Base-by-base conservation (phyloP, 371 early-diverging fungal species). In the Circinella minor region DNA sequence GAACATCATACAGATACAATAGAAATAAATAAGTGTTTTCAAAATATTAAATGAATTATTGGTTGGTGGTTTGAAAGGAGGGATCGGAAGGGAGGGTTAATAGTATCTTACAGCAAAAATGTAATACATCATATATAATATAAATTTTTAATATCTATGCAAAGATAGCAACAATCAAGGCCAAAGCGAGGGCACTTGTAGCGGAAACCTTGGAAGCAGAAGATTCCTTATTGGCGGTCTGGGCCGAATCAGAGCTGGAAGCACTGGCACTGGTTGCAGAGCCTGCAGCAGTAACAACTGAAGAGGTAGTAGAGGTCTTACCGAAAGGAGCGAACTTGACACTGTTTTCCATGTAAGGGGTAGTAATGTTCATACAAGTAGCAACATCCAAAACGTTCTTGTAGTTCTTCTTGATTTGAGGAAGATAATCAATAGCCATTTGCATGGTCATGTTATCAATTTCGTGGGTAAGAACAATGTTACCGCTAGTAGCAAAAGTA, bases 401-500 rank as follows among this genome's bases (percentile, higher is more conserved):
- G 73, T 81, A 80, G 18, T 76, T 77, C 13, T 69, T n/a, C 68
- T 75, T 67, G 70, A 87, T 83, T 66, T 80, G 74, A 64, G 85
- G 84, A 70, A 84, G 65, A 75, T 79, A 75, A 51, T 83, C 74
- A 27, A 84, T 38, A 66, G 84, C 81, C 70, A 85, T 71, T 27
- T 71, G 54, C 82, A 87, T 85, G 48, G 85, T 87, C 14, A 73
- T 76, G 77, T 87, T 85, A 49, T 81, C 74, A 63, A 87, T 82
- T 77, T 87, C 85, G 75, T 87, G 87, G 65, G 81, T 80, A 77
- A 86, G 77, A 63, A 79, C 79, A 69, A 82, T 81, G 75, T 84
- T 79, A 61, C 84, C 84, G 15, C 46, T 63, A 43, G 70, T 73
- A 49, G 71, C 69, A 59, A 76, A 81, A 36, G 81, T 81, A 66